Evolutionary conservation across 129 eudicot species (phyloP).

Genomic region (Scalesia atractyloides): DNA sequence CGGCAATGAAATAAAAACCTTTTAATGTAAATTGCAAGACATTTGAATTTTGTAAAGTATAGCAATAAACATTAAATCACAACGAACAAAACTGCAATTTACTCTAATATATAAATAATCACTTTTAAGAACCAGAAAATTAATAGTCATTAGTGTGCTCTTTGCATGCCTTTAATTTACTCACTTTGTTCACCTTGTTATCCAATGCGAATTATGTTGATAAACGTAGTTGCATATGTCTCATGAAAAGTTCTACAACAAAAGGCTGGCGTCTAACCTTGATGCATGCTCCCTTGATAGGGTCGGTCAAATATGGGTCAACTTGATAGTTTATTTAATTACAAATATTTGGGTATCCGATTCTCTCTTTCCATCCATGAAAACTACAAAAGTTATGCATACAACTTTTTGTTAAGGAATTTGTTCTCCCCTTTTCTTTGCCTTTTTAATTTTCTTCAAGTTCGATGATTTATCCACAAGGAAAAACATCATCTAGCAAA

Average conservation of each 20-base stretch:
- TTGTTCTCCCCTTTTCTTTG: slow-evolving; percentile 25
- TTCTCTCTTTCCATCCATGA: slow-evolving; percentile 37
- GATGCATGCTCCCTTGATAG: slow-evolving; percentile 16
- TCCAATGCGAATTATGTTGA: no score
- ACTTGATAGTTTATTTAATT: slow-evolving; percentile 19
- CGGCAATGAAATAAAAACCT: no score
- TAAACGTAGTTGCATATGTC: no score
- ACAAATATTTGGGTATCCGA: slow-evolving; percentile 27
- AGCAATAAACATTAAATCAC: no score
- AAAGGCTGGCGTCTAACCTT: slow-evolving; percentile 22
- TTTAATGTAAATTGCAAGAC: no score
- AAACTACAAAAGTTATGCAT: slow-evolving; percentile 36
- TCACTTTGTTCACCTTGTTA: no score
- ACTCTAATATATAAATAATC: no score
- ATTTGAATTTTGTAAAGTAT: no score
- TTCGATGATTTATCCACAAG: slow-evolving; percentile 11
- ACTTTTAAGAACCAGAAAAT: no score
- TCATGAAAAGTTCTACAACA: neutral
- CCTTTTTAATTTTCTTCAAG: slow-evolving; percentile 19
- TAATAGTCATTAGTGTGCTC: no score
- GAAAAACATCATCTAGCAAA: neutral
- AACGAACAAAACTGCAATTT: no score
- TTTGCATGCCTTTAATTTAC: no score
- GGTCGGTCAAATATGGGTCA: slow-evolving; percentile 31
- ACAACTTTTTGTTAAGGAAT: slow-evolving; percentile 33